phyloP scores from a whole-genome alignment of 768 basidiomycete species.

The Galerina marginata region DNA sequence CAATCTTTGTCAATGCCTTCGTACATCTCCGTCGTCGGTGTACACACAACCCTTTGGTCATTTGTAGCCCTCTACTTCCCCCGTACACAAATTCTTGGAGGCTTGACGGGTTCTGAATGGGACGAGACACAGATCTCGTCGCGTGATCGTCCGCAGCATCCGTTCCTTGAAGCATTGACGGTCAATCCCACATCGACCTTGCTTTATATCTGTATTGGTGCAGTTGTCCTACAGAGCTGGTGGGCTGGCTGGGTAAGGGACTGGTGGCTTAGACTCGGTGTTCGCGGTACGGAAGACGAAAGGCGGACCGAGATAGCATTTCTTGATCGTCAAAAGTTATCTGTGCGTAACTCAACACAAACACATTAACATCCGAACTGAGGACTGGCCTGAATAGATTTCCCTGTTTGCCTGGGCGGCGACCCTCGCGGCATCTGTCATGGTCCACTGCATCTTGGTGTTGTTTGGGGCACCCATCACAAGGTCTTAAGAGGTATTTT shows the following conservation, averaged over 20 bases:
- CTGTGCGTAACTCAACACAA: conserved; percentile 36
- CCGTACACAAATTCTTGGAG: conserved; percentile 53
- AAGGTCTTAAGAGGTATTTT: conserved; percentile 45
- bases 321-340: conserved; percentile 41
- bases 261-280: conserved; percentile 55
- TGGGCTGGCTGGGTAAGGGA: conserved; percentile 72
- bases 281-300: conserved; percentile 48
- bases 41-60: conserved; percentile 66
- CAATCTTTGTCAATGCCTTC: conserved; percentile 47
- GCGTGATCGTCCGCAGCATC: conserved; percentile 70
- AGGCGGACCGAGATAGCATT: conserved; percentile 46
- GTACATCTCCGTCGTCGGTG: conserved; percentile 71
- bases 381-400: conserved; percentile 41
- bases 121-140: conserved; percentile 42
- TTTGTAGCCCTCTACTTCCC: conserved; percentile 78
- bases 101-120: conserved; percentile 35
- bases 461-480: conserved; percentile 78
- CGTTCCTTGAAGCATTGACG: conserved; percentile 72
- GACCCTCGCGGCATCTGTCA: conserved; percentile 54
- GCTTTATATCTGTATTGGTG: conserved; percentile 60
- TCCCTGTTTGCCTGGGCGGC: conserved; percentile 54
- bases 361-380: conserved; percentile 6
- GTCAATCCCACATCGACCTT: conserved; percentile 61
- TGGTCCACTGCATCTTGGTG: conserved; percentile 55
- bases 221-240: conserved; percentile 62